These are phyloP conservation scores for Penicillium subrubescens DNA, from an alignment of 495 filamentous ascomycete species.

Conservation along the genomic window DNA sequence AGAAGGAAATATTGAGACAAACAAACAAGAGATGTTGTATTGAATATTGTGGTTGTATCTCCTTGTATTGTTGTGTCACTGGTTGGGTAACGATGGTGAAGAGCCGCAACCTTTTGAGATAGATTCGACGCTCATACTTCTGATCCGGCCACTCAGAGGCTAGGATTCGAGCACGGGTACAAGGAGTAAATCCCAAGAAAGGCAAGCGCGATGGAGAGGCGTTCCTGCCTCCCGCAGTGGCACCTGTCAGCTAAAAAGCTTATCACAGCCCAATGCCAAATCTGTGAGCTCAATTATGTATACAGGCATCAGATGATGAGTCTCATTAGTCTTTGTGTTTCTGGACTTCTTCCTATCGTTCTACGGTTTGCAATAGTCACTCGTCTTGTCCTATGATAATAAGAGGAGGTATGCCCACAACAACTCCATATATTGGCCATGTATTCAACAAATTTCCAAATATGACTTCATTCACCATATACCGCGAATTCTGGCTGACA, in stretches of 20 bases:
- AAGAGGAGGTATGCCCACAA: neutral
- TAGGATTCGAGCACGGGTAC: neutral
- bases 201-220: neutral
- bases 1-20: neutral
- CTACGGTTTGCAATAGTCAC: too few species aligned
- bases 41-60: neutral
- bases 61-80: neutral
- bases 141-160: neutral
- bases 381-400: too few species aligned
- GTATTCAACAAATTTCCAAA: neutral
- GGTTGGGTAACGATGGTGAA: neutral
- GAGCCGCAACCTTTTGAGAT: slow-evolving; percentile 5
- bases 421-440: neutral
- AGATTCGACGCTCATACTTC: neutral
- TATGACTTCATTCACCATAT: neutral
- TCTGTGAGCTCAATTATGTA: too few species aligned
- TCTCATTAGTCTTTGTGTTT: too few species aligned
- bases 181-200: neutral
- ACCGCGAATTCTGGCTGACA: neutral
- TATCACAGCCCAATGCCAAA: neutral
- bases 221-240: neutral
- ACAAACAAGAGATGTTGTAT: neutral
- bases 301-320: too few species aligned
- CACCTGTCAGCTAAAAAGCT: neutral
- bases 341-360: too few species aligned